These are phyloP conservation scores for Leishmania tropica DNA, from an alignment of 208 protist genomes.

Conservation along the genomic window DNA sequence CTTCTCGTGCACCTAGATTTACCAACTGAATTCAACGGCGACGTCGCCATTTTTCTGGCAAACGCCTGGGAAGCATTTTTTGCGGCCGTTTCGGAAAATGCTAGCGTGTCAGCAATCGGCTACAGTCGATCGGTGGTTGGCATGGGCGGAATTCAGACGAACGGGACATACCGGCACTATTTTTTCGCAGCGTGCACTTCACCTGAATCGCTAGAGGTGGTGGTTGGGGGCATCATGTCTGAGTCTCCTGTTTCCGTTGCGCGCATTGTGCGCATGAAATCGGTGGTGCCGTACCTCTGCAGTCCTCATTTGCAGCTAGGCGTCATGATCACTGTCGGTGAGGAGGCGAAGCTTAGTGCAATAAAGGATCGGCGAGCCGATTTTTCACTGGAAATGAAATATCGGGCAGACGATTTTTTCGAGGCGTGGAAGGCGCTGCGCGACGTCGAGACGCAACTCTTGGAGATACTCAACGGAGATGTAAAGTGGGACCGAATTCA, in stretches of 20 bases:
- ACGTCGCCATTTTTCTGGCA: constrained; percentile 44
- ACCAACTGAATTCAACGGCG: constrained; percentile 41
- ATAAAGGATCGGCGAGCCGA: constrained; percentile 34
- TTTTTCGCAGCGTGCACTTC: constrained; percentile 64
- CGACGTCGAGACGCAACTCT: constrained; percentile 38
- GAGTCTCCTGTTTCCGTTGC: constrained; percentile 23
- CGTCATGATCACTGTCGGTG: constrained; percentile 72
- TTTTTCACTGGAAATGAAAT: constrained; percentile 43
- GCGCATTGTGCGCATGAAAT: constrained; percentile 45
- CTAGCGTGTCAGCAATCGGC: constrained; percentile 44
- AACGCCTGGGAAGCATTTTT: constrained; percentile 71
- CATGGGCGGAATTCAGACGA: constrained; percentile 11
- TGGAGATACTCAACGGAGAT: constrained; percentile 40
- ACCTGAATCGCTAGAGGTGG: constrained; percentile 16
- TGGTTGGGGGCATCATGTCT: constrained; percentile 15
- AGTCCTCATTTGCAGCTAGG: constrained; percentile 46
- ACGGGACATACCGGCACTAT: constrained; percentile 62
- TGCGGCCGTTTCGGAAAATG: constrained; percentile 38
- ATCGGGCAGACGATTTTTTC: constrained; percentile 41
- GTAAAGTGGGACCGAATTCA: constrained; percentile 53
- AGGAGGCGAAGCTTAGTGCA: constrained; percentile 48
- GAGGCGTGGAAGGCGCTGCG: constrained; percentile 39
- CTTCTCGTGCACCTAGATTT: constrained; percentile 67
- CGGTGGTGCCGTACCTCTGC: constrained; percentile 71
- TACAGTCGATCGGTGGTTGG: constrained; percentile 62